phyloP scores from a whole-genome alignment of 2,329 filamentous ascomycete genomes.

The Neopestalotiopsis rosae region DNA sequence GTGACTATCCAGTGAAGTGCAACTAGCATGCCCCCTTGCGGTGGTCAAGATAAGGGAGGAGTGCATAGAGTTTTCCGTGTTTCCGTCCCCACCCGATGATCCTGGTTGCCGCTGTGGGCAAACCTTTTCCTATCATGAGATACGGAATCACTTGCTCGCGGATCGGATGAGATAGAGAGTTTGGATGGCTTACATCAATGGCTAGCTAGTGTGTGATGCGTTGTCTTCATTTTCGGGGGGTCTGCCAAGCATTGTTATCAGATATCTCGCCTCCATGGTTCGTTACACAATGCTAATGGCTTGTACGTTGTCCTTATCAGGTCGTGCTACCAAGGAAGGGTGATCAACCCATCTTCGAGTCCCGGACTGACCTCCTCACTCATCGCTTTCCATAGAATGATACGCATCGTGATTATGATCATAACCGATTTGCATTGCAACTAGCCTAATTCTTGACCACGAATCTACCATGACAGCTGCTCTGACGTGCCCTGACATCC shows the following conservation, averaged over 20 bases:
- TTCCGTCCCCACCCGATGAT: background rate
- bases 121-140: background rate
- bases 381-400: background rate
- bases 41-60: slow-evolving; percentile 2
- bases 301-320: background rate
- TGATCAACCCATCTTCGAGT: background rate
- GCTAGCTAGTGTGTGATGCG: background rate
- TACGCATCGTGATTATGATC: background rate
- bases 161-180: background rate
- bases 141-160: background rate
- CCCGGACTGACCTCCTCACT: background rate
- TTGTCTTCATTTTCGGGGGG: background rate
- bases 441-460: too few relatives aligned
- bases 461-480: background rate
- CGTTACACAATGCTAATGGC: background rate
- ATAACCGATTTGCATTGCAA: background rate
- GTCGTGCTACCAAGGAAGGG: background rate
- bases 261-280: background rate
- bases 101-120: background rate
- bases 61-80: background rate
- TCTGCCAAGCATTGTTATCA: background rate
- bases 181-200: background rate
- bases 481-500: background rate
- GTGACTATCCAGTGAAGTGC: background rate
- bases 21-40: background rate